Base-by-base conservation (phyloP, 805 yeast genomes). In the Wickerhamiella allomyrinae region DNA sequence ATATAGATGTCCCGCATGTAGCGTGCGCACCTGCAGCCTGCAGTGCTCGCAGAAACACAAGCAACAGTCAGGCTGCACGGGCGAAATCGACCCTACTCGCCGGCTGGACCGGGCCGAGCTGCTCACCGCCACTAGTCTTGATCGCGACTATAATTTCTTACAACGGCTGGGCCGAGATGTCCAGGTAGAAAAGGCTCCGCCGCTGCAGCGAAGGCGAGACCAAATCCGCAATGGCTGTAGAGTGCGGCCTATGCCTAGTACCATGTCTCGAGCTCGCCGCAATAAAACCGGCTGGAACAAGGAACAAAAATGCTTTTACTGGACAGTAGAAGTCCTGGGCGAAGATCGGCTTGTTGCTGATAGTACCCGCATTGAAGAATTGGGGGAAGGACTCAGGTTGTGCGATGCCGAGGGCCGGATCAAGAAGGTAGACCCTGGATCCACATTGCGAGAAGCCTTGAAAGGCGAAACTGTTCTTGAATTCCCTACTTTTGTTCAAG, bases 1-100 rank as follows among this genome's bases (percentile, higher is more conserved):
- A 53, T 87, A 87, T 57, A 75, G 69, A 11, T 87, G 96, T 57
- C 95, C 95, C 0, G 77, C 79, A 14, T 87, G 96, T 55, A 61
- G 62, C 5, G 57, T 64, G 4, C 67, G 62, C 43, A 79, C 89
- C 0, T 87, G 96, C 56, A 74, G 81, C 0, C 55, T 82, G 6
- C 67, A 53, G 7, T 87, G 95, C 62, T 82, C 80, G 21, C 74
- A 72, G 46, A 56, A 67, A 19, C 96, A 87, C 55, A 85, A 85
- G 58, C 52, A 49, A 5, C 70, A 71, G 40, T 61, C 71, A 7
- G 66, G 67, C 17, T 87, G 96, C 56, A 62, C 74, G 3, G 95
- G 95, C 0, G 49, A 53, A 15, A 69, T 75, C 25, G 84, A 80
- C 53, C 73, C 72, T 11, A 67, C 84, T 1, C 62, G 62, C 37